Evolutionary conservation across 2,329 filamentous ascomycete genomes (phyloP).

Genomic region (Aureobasidium mangrovei): DNA sequence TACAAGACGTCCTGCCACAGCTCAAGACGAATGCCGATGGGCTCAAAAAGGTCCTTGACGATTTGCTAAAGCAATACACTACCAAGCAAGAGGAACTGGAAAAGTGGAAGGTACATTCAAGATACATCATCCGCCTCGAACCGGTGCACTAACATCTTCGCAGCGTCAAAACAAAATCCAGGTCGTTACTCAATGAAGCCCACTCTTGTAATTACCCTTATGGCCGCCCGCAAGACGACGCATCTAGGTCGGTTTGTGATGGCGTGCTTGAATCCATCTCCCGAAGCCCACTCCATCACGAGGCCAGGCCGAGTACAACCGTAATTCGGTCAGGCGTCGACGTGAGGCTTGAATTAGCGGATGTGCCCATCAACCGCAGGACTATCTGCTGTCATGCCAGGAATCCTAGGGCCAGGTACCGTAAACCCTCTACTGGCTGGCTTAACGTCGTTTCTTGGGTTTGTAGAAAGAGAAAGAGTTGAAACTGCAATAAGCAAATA

Average conservation of each 20-base stretch:
- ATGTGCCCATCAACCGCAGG: background rate
- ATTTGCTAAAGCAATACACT: conserved; percentile 95
- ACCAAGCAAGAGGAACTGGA: conserved; percentile 89
- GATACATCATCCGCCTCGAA: background rate
- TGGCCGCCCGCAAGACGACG: background rate
- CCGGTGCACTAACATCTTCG: background rate
- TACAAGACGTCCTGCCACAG: conserved; percentile 83
- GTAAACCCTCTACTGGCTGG: background rate
- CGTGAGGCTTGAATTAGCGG: background rate
- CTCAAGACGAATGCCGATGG: conserved; percentile 91
- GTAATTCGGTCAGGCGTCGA: background rate
- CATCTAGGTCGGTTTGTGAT: background rate
- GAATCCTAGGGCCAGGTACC: background rate
- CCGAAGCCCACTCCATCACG: background rate
- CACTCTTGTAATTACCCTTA: background rate
- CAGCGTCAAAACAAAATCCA: conserved; percentile 69
- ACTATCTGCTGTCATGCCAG: background rate
- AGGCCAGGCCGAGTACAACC: background rate
- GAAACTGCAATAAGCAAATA: too few relatives aligned
- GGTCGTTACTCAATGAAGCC: conserved; percentile 63
- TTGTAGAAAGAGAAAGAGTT: background rate
- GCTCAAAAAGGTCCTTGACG: conserved; percentile 85
- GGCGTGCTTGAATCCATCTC: background rate
- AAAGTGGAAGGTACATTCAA: conserved; percentile 79
- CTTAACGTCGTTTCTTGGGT: background rate